Evolutionary conservation across 495 filamentous ascomycete genomes (phyloP).

Genomic region (Xylaria flabelliformis): DNA sequence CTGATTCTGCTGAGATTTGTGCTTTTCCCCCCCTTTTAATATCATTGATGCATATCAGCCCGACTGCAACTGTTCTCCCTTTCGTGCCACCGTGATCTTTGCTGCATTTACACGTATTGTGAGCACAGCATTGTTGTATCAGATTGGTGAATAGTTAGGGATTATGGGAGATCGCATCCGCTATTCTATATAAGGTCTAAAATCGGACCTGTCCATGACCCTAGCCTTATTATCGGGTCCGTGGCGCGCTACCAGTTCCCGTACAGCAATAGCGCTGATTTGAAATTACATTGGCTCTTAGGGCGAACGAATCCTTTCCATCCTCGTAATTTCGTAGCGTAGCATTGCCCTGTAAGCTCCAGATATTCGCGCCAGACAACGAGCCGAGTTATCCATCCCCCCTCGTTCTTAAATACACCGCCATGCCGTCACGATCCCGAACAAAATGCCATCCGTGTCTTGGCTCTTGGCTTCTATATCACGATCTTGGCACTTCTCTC

Average conservation of each 20-base stretch:
- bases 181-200: conserved; percentile 14
- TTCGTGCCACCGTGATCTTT: background rate
- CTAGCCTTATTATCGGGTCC: conserved; percentile 8
- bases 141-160: background rate
- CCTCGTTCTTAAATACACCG: conserved; percentile 24
- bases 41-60: background rate
- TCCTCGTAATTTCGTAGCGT: conserved; percentile 23
- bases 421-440: conserved; percentile 18
- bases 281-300: conserved; percentile 7
- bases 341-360: conserved; percentile 13
- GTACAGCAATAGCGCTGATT: conserved; percentile 1
- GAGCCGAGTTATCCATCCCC: conserved; percentile 4
- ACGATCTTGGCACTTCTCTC: background rate
- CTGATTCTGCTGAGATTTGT: background rate
- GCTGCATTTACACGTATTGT: background rate
- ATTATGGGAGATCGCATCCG: background rate
- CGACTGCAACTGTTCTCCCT: conserved; percentile 2
- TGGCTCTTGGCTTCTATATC: conserved; percentile 10
- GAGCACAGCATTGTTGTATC: background rate
- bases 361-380: conserved; percentile 4
- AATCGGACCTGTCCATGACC: conserved; percentile 16
- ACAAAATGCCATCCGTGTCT: background rate
- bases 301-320: conserved; percentile 16
- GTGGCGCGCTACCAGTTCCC: conserved; percentile 18
- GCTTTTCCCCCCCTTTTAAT: background rate